These are phyloP conservation scores for Juncus effusus DNA, from an alignment of 176 grass and related monocot species.

Conservation along the genomic window DNA sequence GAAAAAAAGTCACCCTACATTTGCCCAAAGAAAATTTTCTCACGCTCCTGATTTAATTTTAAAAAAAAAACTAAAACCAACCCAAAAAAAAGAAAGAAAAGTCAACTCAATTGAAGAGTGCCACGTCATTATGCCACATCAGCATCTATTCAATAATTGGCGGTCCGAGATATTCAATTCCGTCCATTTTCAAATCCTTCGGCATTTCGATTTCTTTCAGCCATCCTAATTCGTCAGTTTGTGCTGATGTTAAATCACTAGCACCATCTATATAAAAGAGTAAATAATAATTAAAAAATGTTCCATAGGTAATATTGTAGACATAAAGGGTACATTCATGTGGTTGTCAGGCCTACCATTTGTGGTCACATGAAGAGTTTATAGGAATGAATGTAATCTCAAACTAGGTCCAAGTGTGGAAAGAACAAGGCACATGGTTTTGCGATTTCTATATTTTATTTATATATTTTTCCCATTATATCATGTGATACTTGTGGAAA, in stretches of 20 bases:
- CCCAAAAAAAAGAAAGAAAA: neutral
- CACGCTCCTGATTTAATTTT: conserved; percentile 5
- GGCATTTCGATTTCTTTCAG: conserved; percentile 57
- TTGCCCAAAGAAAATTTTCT: conserved; percentile 1
- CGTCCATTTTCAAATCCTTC: conserved; percentile 50
- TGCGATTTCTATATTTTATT: too few relatives aligned
- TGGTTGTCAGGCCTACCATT: too few relatives aligned
- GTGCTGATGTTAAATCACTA: neutral
- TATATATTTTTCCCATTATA: too few relatives aligned
- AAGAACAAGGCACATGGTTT: too few relatives aligned
- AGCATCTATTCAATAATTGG: conserved; percentile 37
- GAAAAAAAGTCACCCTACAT: conserved; percentile 21
- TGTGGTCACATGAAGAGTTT: too few relatives aligned
- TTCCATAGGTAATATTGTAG: too few relatives aligned
- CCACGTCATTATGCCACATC: neutral
- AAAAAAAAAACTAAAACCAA: conserved; percentile 8
- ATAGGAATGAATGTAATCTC: too few relatives aligned
- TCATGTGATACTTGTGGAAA: too few relatives aligned
- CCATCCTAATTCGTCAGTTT: conserved; percentile 49
- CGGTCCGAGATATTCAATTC: conserved; percentile 52
- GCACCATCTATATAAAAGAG: conserved; percentile 12
- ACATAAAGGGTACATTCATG: too few relatives aligned
- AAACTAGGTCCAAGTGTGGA: too few relatives aligned
- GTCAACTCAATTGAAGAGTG: neutral
- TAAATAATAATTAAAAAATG: too few relatives aligned